Conservation (phyloP, 768 basidiomycete genomes). For the Exidia glandulosa region DNA sequence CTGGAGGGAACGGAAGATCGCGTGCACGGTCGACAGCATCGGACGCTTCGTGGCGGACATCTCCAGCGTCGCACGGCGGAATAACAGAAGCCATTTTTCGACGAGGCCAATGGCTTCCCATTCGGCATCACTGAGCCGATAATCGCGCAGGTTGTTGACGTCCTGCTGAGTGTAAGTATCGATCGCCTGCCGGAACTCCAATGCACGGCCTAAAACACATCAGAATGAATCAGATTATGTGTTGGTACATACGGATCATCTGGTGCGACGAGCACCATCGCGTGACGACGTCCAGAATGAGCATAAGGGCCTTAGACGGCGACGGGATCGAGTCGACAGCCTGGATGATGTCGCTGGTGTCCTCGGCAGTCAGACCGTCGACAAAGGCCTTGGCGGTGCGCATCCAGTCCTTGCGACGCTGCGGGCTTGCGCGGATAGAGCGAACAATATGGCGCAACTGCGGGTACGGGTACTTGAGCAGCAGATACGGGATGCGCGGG, state of each 20-base stretch:
- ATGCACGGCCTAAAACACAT: slow-evolving; percentile 13
- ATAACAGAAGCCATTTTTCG: slow-evolving; percentile 17
- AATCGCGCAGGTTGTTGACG: slow-evolving; percentile 9
- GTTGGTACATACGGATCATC: background rate
- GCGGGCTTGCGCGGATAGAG: slow-evolving; percentile 1
- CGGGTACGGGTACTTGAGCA: too few relatives aligned
- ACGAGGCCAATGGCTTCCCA: slow-evolving; percentile 18
- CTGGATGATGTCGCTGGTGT: background rate
- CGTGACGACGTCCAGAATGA: slow-evolving; percentile 8
- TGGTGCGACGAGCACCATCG: slow-evolving; percentile 3
- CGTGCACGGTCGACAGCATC: slow-evolving; percentile 23
- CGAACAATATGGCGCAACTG: slow-evolving; percentile 7
- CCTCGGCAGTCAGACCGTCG: background rate
- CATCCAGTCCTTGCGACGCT: slow-evolving; percentile 2
- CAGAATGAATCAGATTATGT: too few relatives aligned
- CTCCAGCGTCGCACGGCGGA: slow-evolving; percentile 20
- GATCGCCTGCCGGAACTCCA: slow-evolving; percentile 11
- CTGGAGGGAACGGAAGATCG: slow-evolving; percentile 24
- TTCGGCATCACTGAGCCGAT: slow-evolving; percentile 13
- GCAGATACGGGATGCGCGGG: background rate
- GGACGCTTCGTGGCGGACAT: slow-evolving; percentile 22
- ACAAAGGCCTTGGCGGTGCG: slow-evolving; percentile 1
- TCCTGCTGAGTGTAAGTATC: slow-evolving; percentile 10
- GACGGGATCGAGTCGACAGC: background rate
- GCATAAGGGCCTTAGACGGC: slow-evolving; percentile 9